phyloP scores from a whole-genome alignment of 108 stramenopile species.

The Cyclotella cryptica region DNA sequence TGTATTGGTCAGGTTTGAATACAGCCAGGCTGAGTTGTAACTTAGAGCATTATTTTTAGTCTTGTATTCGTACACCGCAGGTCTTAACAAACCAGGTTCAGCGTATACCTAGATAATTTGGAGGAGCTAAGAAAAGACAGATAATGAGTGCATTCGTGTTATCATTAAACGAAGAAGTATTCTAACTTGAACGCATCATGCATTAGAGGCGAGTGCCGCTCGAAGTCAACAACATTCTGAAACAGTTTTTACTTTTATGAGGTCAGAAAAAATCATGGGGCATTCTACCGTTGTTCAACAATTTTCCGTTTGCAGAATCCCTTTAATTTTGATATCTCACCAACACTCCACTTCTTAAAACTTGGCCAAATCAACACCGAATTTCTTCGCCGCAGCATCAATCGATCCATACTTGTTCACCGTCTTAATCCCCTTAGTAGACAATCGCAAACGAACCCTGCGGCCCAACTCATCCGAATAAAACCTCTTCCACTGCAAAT shows the following conservation, averaged over 20 bases:
- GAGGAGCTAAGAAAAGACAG: too few species aligned
- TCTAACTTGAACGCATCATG: too few species aligned
- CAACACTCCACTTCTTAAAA: slow-evolving; percentile 60
- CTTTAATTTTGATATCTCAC: neutral
- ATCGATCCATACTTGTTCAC: slow-evolving; percentile 94
- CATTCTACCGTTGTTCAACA: neutral
- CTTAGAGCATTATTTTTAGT: neutral
- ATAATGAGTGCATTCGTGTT: too few species aligned
- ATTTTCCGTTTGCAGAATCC: neutral
- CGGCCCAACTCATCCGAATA: slow-evolving; percentile 87
- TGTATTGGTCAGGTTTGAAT: slow-evolving; percentile 62
- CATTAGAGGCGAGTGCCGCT: too few species aligned
- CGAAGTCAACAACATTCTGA: too few species aligned
- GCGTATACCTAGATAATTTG: too few species aligned
- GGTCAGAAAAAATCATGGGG: too few species aligned
- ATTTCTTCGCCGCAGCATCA: slow-evolving; percentile 94
- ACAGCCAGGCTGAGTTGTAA: slow-evolving; percentile 50
- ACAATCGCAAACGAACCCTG: slow-evolving; percentile 85
- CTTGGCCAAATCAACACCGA: slow-evolving; percentile 86
- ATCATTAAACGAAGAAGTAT: too few species aligned
- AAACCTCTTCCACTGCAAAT: slow-evolving; percentile 91
- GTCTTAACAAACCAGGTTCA: too few species aligned
- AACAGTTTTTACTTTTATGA: too few species aligned
- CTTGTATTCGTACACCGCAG: neutral
- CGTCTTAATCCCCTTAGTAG: slow-evolving; percentile 96